Evolutionary conservation across 2,329 filamentous ascomycete species (phyloP).

Genomic region (Sclerotiophoma versabilis): DNA sequence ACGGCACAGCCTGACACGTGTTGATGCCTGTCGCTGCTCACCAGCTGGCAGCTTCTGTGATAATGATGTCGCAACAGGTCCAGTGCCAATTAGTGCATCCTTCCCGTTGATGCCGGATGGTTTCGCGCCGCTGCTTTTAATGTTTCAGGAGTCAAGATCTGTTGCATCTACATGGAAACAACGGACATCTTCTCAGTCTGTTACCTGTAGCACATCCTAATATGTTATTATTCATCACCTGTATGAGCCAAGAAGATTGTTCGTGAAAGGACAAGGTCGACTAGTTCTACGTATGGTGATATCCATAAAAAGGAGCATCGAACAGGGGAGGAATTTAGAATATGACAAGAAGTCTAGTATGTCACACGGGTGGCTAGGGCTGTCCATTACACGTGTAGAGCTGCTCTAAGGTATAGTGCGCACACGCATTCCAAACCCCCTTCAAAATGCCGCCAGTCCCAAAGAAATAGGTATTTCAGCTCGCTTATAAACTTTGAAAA

Average conservation of each 20-base stretch:
- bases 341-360: conserved; percentile 1
- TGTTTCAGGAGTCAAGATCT: conserved; percentile 10
- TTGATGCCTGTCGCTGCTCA: conserved; percentile 3
- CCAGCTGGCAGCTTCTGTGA: not conserved
- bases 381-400: conserved; percentile 4
- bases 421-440: conserved; percentile 10
- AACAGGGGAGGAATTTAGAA: not conserved
- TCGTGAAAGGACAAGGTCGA: not conserved
- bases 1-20: conserved; percentile 6
- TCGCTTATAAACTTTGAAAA: conserved; percentile 14
- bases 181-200: not conserved
- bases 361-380: not conserved
- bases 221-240: not conserved
- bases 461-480: conserved; percentile 10
- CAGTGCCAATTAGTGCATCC: conserved; percentile 9
- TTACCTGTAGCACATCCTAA: not conserved
- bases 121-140: conserved; percentile 18
- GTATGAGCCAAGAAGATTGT: not conserved
- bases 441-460: conserved; percentile 12
- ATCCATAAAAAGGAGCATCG: not conserved
- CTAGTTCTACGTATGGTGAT: not conserved
- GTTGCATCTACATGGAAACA: not conserved
- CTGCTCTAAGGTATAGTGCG: conserved; percentile 12
- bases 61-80: conserved; percentile 1
- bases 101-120: conserved; percentile 12